Evolutionary conservation across 1,284 basidiomycete genomes (phyloP), one percentile per base, ranked within the genome.

Genomic region (Ganoderma leucocontextum): DNA sequence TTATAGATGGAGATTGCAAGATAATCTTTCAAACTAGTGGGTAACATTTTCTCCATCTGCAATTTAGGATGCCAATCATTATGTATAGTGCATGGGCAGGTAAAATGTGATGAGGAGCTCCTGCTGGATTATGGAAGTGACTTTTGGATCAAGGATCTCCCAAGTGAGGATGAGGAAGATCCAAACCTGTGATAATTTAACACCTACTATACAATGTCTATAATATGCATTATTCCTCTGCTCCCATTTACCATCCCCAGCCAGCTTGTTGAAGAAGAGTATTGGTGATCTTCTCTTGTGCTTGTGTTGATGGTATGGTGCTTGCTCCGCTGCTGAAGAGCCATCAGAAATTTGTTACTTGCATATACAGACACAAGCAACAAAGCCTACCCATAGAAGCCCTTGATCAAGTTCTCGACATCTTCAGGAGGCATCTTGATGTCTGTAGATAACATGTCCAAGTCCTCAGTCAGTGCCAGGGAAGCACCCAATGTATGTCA

Each of bases 371-470:
- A 29, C 3, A 12, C 38, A 17, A 4, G 29, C 4, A 60, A 29
- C 15, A 19, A 29, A 9, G 70, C 78, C 39, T 58, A 78, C 75
- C 69, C 66, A 67, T 83, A 94, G 70, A 93, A 87, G 49, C 83
- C 85, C 72, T 88, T 85, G 69, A 94, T 87, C 72, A 91, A 87
- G 12, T 81, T 79, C 74, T 94, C 92, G 25, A 94, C 91, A 64
- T 91, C 91, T 39, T 94, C 92, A 0, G 89, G 81, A 0, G 91
- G 87, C 78, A 90, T 82, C 79, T 93, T 94, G 82, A 95, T 94
- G 79, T 95, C 92, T 94, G 73, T 12, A 52, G 15, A 33, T 62
- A 65, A 63, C 6, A 67, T 36, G 15, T 49, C 38, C 63, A 25
- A 35, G n/a, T 25, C 10, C 38, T 62, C n/a, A 35, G n/a, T 25